Base-by-base conservation (phyloP, 75 land plant species). In the Isoetes taiwanensis region DNA sequence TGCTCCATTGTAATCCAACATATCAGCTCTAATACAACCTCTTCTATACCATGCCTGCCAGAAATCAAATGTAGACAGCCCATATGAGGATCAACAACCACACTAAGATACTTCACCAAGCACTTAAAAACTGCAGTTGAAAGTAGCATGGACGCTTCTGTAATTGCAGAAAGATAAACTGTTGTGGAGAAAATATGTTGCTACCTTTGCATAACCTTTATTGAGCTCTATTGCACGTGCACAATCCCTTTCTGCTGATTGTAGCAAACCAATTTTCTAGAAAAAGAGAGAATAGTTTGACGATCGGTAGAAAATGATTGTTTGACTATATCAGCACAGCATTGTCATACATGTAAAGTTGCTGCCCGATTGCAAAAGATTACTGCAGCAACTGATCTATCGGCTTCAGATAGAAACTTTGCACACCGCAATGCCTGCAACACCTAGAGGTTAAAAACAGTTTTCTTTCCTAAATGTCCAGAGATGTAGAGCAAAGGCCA, bases 11-110 rank as follows among this genome's bases (percentile, higher is more conserved):
- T 69, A 74, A 30, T 68, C 57, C 30, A 37, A 52, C 69, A 84
- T 34, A 21, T 72, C 68, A 52, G 63, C 71, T 70, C 70, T 65
- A 31, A 73, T 69, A 37, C 62, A 67, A 12, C 82, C 82, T 69
- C 90, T 78, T 53, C 85, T 73, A 43, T 78, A 84, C 89, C 85
- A 88, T 59, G 82, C 95, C 95, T 86, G 38, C 28, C 46, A 25
- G 12, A 63, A 9, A 14, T 12, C 3, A 37, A 34, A 12, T 6
- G 4, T 5, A 19, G 12, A 14, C 40, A 19, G 41, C 28, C 0
- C 34, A 54, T 54, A 8, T 19, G 31, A 54, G 12, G 1, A 17
- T 17, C 9, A 23, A 29, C 28, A 21, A 54, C 32, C 28, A 54
- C 0, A 54, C 9, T 24, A 2, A 11, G 17, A 54, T 12, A 6